Evolutionary conservation across 306 rosid species (phyloP).

Genomic region (Cicer chorassanicum): DNA sequence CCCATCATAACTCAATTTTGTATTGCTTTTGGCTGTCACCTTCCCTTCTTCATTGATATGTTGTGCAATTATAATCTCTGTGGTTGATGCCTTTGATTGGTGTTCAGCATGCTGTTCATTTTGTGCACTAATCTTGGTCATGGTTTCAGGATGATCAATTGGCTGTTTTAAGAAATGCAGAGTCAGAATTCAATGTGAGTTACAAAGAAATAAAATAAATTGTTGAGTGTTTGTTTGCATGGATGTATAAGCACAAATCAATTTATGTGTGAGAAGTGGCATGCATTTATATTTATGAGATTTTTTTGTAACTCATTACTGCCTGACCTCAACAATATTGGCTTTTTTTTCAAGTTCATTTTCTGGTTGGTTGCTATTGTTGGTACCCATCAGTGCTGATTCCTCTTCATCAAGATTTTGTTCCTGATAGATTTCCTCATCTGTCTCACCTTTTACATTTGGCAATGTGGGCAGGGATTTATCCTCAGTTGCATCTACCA

Average conservation of each 20-base stretch:
- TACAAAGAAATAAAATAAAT: not conserved
- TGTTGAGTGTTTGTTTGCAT: not conserved
- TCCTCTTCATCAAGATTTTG: constrained; percentile 3
- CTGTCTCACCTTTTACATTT: not conserved
- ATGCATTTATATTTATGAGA: not conserved
- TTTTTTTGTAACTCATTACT: not conserved
- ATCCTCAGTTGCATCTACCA: not conserved
- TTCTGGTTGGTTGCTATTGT: not conserved
- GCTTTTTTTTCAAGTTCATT: constrained; percentile 4
- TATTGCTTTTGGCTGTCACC: not conserved
- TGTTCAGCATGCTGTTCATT: not conserved
- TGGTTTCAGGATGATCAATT: not conserved
- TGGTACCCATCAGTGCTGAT: not conserved
- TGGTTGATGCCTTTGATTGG: not conserved
- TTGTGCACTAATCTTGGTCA: not conserved
- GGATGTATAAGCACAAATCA: not conserved
- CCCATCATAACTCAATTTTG: not conserved
- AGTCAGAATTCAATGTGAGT: not conserved
- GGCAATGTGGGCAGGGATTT: not conserved
- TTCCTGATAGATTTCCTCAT: not conserved
- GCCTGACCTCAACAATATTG: constrained; percentile 12
- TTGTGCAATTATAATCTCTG: not conserved
- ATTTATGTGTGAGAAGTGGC: not conserved
- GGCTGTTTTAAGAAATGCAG: constrained; percentile 2
- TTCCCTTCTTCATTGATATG: not conserved